Evolutionary conservation across 805 yeast genomes (phyloP).

Genomic region (Yarrowia hollandica): DNA sequence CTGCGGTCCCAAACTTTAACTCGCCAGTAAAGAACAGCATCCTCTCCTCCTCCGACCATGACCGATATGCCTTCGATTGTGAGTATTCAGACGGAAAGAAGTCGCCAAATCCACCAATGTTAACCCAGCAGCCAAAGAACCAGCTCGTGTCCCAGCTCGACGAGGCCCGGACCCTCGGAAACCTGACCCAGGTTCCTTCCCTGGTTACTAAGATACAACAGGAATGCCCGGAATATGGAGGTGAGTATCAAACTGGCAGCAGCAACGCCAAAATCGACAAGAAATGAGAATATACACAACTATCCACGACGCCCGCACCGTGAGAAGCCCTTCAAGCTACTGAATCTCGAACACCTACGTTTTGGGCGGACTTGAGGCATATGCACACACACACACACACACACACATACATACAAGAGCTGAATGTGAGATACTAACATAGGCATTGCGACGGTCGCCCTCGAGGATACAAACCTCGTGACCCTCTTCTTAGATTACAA

Average conservation of each 20-base stretch:
- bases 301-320: too few relatives aligned
- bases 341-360: too few relatives aligned
- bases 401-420: too few relatives aligned
- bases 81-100: background rate
- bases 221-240: slow-evolving; percentile 14
- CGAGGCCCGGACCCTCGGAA: slow-evolving; percentile 28
- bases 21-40: slow-evolving; percentile 3
- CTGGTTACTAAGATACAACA: slow-evolving; percentile 12
- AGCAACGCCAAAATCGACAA: background rate
- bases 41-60: slow-evolving; percentile 24
- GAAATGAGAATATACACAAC: too few relatives aligned
- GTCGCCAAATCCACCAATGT: background rate
- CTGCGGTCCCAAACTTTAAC: slow-evolving; percentile 25
- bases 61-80: slow-evolving; percentile 29
- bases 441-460: slow-evolving; percentile 20
- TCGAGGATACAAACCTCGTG: slow-evolving; percentile 23
- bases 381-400: too few relatives aligned
- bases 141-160: slow-evolving; percentile 28
- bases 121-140: slow-evolving; percentile 26
- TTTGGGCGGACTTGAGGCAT: too few relatives aligned
- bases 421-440: slow-evolving; percentile 4
- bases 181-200: slow-evolving; percentile 20
- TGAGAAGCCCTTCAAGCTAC: too few relatives aligned
- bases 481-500: slow-evolving; percentile 12
- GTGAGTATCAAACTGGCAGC: background rate